Evolutionary conservation across 352 stramenopile genomes (phyloP), one percentile per base, ranked within the genome.

Genomic region (Plasmopara muralis): DNA sequence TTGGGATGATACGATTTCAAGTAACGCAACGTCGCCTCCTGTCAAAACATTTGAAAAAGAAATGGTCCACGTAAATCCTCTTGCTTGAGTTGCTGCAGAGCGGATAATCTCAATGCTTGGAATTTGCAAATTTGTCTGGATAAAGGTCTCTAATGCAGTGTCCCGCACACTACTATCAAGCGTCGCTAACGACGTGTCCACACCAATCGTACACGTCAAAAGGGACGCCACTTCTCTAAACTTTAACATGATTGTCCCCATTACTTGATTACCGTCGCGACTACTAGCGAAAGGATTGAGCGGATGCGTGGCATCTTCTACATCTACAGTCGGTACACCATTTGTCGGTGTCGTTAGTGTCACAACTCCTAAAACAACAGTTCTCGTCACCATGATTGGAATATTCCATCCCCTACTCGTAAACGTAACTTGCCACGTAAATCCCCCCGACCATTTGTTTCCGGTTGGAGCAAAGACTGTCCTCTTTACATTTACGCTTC

Each of bases 341-440:
- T 46, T 60, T 0, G 57, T 41, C 15, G 38, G 44, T 10, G 29
- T 52, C 5, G 46, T 35, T 45, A 59, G 43, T 18, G 43, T 59
- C 9, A 10, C 47, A 34, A 25, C 43, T 2, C 2, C 35, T 15
- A 33, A 18, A 39, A 35, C n/a, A 10, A 46, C 33, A 30, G 16
- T 56, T 20, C n/a, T 43, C 6, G 70, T 57, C 2, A 42, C 64
- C 70, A 97, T 85, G 15, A 50, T 81, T 4, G 90, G 93, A 44
- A 97, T 86, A 56, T 97, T 78, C 62, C 88, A 76, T 2, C 77
- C 70, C 1, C 84, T 69, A 43, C 66, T 81, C 2, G 72, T 77
- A 50, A 98, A 98, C 16, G 91, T 96, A 51, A 98, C 89, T 20
- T 85, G 81, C 93, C 93, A 98, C 18, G 82, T 85, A 55, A 96